These are phyloP conservation scores for Lanmaoa pseudosensibilis DNA, from an alignment of 768 basidiomycete species.

Conservation along the genomic window DNA sequence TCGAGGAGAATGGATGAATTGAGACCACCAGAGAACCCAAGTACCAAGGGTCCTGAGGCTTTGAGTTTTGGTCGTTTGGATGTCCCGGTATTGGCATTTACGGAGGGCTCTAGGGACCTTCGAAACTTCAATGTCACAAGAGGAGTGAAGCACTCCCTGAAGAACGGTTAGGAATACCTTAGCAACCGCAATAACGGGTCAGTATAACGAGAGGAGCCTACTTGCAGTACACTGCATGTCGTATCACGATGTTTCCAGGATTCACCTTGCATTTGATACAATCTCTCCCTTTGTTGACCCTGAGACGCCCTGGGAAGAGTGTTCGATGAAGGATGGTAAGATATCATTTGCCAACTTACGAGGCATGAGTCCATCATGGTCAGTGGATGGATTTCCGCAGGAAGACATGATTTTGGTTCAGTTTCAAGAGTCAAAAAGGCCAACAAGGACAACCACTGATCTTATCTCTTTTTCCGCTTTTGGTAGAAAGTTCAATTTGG, in stretches of 20 bases:
- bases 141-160: conserved; percentile 66
- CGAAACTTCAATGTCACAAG: conserved; percentile 64
- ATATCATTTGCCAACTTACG: conserved; percentile 42
- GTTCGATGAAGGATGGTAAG: background rate
- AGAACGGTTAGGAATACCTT: background rate
- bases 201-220: conserved; percentile 32
- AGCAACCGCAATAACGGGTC: conserved; percentile 9
- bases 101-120: conserved; percentile 58
- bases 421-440: background rate
- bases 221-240: conserved; percentile 87
- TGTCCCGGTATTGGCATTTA: conserved; percentile 57
- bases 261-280: conserved; percentile 77
- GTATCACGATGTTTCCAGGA: conserved; percentile 66
- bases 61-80: conserved; percentile 59
- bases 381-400: conserved; percentile 64
- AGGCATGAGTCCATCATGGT: conserved; percentile 64
- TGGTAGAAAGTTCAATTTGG: background rate
- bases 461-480: conserved; percentile 13
- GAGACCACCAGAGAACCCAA: conserved; percentile 79
- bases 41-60: conserved; percentile 64
- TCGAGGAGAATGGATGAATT: conserved; percentile 74
- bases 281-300: conserved; percentile 62
- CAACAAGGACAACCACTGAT: background rate
- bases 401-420: conserved; percentile 34
- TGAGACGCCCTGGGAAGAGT: conserved; percentile 51